A percentile compares a stretch with the other conserved stretches of the same genome.
Evolutionary conservation across 768 basidiomycete species (phyloP).

Genomic region (Kockovaella imperatae): DNA sequence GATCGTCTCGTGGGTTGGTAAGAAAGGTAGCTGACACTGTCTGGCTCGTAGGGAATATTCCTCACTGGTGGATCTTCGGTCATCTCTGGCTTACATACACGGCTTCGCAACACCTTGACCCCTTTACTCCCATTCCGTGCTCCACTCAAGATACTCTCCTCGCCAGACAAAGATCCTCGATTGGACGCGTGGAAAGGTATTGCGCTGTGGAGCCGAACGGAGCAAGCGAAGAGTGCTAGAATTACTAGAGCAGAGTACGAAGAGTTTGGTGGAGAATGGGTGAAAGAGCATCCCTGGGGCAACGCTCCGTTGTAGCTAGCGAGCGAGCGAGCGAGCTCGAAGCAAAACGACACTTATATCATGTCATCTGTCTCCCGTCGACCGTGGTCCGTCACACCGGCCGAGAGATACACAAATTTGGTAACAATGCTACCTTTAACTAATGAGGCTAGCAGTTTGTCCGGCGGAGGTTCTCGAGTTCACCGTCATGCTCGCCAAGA

Average conservation of each 20-base stretch:
- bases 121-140: constrained; percentile 80
- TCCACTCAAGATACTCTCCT: constrained; percentile 57
- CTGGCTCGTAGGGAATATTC: constrained; percentile 64
- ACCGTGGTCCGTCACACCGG: too few species aligned
- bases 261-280: constrained; percentile 78
- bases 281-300: constrained; percentile 85
- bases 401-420: too few species aligned
- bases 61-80: constrained; percentile 75
- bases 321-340: too few species aligned
- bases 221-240: constrained; percentile 49
- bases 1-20: background rate
- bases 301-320: too few species aligned
- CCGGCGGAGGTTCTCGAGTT: too few species aligned
- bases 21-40: constrained; percentile 1
- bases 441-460: too few species aligned
- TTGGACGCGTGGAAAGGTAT: constrained; percentile 89
- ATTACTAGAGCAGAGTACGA: constrained; percentile 77
- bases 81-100: constrained; percentile 60
- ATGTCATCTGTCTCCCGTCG: too few species aligned
- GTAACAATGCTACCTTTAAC: too few species aligned
- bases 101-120: constrained; percentile 65
- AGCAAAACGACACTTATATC: too few species aligned
- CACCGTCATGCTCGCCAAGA: too few species aligned
- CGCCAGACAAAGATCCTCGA: constrained; percentile 53
- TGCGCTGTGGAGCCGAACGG: constrained; percentile 53